These are phyloP conservation scores for Wickerhamomyces ciferrii DNA, from an alignment of 805 yeast species.

Conservation along the genomic window DNA sequence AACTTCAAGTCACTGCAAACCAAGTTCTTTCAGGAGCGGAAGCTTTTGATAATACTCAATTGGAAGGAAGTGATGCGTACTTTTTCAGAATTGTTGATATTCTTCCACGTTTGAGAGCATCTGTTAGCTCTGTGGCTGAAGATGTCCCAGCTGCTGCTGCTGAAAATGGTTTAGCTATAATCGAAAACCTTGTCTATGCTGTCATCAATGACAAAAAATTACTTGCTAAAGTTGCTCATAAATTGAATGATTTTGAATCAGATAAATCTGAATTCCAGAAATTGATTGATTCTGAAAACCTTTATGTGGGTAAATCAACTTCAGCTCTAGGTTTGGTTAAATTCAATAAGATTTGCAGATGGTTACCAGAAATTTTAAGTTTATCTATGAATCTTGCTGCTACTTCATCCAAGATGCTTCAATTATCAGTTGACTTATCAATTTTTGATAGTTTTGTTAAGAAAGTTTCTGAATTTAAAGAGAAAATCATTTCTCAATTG, in stretches of 20 bases:
- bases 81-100: slow-evolving; percentile 73
- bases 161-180: slow-evolving; percentile 68
- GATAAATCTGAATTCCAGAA: slow-evolving; percentile 19
- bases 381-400: slow-evolving; percentile 22
- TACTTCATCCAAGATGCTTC: slow-evolving; percentile 11
- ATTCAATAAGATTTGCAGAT: slow-evolving; percentile 15
- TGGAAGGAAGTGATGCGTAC: slow-evolving; percentile 44
- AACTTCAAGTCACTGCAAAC: slow-evolving; percentile 57
- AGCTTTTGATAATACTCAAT: slow-evolving; percentile 33
- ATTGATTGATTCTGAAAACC: slow-evolving; percentile 13
- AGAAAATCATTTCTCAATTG: slow-evolving; percentile 8
- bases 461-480: slow-evolving; percentile 9
- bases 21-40: slow-evolving; percentile 51
- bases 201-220: slow-evolving; percentile 51
- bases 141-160: slow-evolving; percentile 76
- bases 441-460: slow-evolving; percentile 14
- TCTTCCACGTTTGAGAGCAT: slow-evolving; percentile 70
- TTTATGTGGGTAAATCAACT: slow-evolving; percentile 11
- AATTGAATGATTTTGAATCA: slow-evolving; percentile 13
- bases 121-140: slow-evolving; percentile 53
- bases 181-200: slow-evolving; percentile 63
- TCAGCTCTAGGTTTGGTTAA: slow-evolving; percentile 7
- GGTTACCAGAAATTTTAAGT: slow-evolving; percentile 30
- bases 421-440: slow-evolving; percentile 10
- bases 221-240: slow-evolving; percentile 25